phyloP scores from a whole-genome alignment of 352 stramenopile genomes.

The Phytophthora megakarya region DNA sequence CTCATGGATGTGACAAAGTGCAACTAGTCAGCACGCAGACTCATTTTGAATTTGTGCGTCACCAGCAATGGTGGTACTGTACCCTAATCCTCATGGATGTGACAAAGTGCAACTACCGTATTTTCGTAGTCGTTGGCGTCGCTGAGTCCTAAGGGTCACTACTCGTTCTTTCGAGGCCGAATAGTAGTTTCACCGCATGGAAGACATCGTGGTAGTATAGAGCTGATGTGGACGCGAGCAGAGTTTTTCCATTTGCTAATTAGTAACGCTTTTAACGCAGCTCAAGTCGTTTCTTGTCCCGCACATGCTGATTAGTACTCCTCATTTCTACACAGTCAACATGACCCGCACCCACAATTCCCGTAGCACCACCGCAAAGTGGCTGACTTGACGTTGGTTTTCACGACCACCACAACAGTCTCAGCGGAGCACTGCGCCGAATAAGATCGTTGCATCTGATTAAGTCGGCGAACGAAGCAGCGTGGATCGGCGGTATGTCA shows the following conservation, averaged over 20 bases:
- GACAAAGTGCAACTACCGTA: conserved; percentile 25
- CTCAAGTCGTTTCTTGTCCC: conserved; percentile 16
- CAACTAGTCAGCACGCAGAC: conserved; percentile 15
- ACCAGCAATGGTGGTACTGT: neutral
- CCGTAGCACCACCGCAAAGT: neutral
- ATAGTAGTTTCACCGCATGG: too few species aligned
- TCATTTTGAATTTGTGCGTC: neutral
- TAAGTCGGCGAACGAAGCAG: conserved; percentile 15
- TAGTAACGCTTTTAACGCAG: conserved; percentile 24
- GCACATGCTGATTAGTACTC: conserved; percentile 21
- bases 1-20: conserved; percentile 11
- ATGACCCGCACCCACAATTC: conserved; percentile 3
- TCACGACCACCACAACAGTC: conserved; percentile 14
- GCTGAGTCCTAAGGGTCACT: too few species aligned
- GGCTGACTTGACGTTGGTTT: neutral
- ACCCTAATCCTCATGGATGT: conserved; percentile 8
- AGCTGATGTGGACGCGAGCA: neutral
- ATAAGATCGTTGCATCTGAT: conserved; percentile 23
- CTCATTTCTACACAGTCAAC: conserved; percentile 24
- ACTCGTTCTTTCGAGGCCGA: too few species aligned
- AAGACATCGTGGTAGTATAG: neutral
- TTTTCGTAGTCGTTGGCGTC: too few species aligned
- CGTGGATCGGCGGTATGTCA: too few species aligned
- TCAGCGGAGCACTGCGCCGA: conserved; percentile 1
- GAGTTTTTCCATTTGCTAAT: neutral